Evolutionary conservation across 805 yeast genomes (phyloP).

Genomic region (Myxozyma monticola): DNA sequence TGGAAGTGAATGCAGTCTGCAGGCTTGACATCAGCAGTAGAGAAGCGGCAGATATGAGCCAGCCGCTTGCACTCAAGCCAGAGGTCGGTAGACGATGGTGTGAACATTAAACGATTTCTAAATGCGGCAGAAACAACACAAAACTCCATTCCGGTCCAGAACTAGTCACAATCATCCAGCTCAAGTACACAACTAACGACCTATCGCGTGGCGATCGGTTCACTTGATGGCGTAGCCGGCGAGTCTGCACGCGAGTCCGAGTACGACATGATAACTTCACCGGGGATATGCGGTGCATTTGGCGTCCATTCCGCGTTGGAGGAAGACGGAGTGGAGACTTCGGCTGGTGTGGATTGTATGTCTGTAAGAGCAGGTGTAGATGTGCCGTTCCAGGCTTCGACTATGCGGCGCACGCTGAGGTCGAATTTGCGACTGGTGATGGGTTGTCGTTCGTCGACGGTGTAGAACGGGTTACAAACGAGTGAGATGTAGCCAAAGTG

Average conservation of each 20-base stretch:
- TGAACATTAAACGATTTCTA: no score
- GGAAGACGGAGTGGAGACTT: background rate
- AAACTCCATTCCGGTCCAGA: no score
- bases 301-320: background rate
- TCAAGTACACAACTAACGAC: no score
- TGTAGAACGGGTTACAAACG: conserved; percentile 64
- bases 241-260: conserved; percentile 13
- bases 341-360: background rate
- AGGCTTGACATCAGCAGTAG: no score
- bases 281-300: background rate
- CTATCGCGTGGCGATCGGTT: no score
- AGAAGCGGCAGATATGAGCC: no score
- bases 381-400: conserved; percentile 31
- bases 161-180: no score
- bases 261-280: conserved; percentile 9
- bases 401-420: conserved; percentile 20
- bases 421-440: conserved; percentile 25
- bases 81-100: no score
- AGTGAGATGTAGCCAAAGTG: conserved; percentile 57
- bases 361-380: background rate
- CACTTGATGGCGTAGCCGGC: background rate
- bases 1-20: no score
- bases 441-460: conserved; percentile 36
- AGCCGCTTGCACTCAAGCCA: no score
- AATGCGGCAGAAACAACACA: no score